Evolutionary conservation across 257 asterid genomes (phyloP), one percentile per base, ranked within the genome.

Genomic region (Solanum lycopersicoides): DNA sequence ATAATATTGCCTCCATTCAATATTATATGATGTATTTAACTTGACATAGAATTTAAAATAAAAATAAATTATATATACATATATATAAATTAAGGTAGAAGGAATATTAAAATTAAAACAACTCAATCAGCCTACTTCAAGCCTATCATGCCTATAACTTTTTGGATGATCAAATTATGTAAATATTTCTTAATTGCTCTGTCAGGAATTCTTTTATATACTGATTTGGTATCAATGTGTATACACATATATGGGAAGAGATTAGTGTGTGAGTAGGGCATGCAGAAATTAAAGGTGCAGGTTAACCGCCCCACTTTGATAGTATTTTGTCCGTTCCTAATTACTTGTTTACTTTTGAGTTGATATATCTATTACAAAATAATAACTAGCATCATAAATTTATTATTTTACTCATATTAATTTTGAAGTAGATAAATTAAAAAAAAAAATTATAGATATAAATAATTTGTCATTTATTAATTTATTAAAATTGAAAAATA

Each of bases 251-350:
- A 37, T 35, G 53, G 53, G 83, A 28, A 39, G 50, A 77, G 41
- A 73, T 73, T 18, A 63, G 39, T 39, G 42, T 77, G 76, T 25
- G 76, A 83, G 83, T n/a, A 66, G 73, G n/a, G 21, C 60, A 63
- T 10, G 86, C 12, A 76, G 32, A 21, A 74, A 53, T 53, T 53
- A 6, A 7, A 74, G 82, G 32, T 74, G 89, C 88, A 83, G 87
- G 88, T 63, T 85, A 41, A 84, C 89, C 79, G 42, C 86, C 86
- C 91, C 92, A 91, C 93, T 88, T 65, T 87, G 68, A 68, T 66
- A 66, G 39, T 35, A 35, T 35, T 35, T 6, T 35, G 5, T 6
- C 39, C 0, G 7, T 35, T 7, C 1, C 39, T 5, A 35, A 35
- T 35, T 35, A 35, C 6, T 35, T 1, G 1, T 35, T 6, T 5